Evolutionary conservation across 768 basidiomycete genomes (phyloP).

Genomic region (Phlebiopsis flavidoalba): DNA sequence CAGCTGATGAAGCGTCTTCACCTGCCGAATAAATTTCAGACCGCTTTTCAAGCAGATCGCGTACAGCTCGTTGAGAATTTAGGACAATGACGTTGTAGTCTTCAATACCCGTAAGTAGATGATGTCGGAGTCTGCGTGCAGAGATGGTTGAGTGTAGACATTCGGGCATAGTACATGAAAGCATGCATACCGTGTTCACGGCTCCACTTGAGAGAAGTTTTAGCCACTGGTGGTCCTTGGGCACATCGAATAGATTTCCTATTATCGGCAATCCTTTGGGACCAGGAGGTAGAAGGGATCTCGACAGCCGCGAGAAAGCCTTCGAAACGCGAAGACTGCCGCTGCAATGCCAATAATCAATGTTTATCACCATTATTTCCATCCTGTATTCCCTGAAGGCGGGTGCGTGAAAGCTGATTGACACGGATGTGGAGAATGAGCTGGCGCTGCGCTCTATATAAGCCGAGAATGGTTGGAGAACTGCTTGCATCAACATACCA

Average conservation of each 20-base stretch:
- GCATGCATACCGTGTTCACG: constrained; percentile 4
- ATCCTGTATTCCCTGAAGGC: too few relatives aligned
- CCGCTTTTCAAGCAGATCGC: constrained; percentile 30
- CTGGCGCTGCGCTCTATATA: too few relatives aligned
- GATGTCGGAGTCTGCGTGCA: background rate
- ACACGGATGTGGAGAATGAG: too few relatives aligned
- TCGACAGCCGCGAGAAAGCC: too few relatives aligned
- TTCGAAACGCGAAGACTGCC: too few relatives aligned
- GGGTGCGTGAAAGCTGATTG: too few relatives aligned
- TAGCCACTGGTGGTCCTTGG: constrained; percentile 1
- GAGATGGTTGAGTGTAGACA: background rate
- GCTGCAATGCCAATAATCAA: too few relatives aligned
- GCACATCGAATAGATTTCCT: constrained; percentile 21
- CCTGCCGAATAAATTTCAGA: constrained; percentile 25
- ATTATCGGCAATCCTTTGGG: constrained; percentile 19
- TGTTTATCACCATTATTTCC: too few relatives aligned
- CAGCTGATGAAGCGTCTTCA: too few relatives aligned
- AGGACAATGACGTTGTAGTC: constrained; percentile 27
- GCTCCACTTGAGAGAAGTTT: background rate
- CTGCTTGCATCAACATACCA: too few relatives aligned
- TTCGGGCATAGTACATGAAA: too few relatives aligned
- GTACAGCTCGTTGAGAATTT: constrained; percentile 26
- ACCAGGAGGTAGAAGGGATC: constrained; percentile 16
- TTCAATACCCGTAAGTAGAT: background rate
- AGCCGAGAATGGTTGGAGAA: too few relatives aligned